A percentile compares a stretch with the other conserved stretches of the same genome.
These are phyloP conservation scores for Xerocomus potaroensis DNA, from an alignment of 768 basidiomycete genomes.

Conservation along the genomic window DNA sequence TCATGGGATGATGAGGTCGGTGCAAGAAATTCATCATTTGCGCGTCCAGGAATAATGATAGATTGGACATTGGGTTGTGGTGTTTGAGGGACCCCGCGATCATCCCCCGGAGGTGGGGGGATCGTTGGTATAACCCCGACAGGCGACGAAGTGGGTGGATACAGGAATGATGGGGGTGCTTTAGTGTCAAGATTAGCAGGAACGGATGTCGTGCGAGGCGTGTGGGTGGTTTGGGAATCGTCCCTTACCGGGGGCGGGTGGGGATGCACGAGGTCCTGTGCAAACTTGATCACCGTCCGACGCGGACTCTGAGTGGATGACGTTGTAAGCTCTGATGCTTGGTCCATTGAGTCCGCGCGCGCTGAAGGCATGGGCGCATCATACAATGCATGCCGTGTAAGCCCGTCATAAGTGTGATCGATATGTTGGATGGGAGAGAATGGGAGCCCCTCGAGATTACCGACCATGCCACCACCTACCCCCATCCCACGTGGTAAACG, in stretches of 20 bases:
- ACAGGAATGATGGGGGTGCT: conserved; percentile 19
- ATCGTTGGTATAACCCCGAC: conserved; percentile 1
- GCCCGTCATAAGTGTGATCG: conserved; percentile 41
- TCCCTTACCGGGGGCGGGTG: conserved; percentile 59
- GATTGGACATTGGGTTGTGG: conserved; percentile 19
- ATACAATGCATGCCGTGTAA: conserved; percentile 82
- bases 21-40: conserved; percentile 30
- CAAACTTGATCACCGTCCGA: conserved; percentile 70
- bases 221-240: conserved; percentile 40
- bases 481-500: conserved; percentile 18
- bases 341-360: conserved; percentile 35
- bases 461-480: conserved; percentile 27
- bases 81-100: conserved; percentile 1
- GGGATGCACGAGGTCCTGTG: conserved; percentile 68
- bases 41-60: conserved; percentile 21
- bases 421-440: conserved; percentile 23
- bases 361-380: conserved; percentile 72
- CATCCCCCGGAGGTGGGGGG: conserved; percentile 11
- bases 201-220: conserved; percentile 18
- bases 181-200: conserved; percentile 13
- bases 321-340: conserved; percentile 30
- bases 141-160: conserved; percentile 17
- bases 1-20: conserved; percentile 21
- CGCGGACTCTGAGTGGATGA: conserved; percentile 31
- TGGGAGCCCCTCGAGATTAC: conserved; percentile 21